Conservation (phyloP, 2,329 filamentous ascomycete genomes). For the Cercospora zeina region DNA sequence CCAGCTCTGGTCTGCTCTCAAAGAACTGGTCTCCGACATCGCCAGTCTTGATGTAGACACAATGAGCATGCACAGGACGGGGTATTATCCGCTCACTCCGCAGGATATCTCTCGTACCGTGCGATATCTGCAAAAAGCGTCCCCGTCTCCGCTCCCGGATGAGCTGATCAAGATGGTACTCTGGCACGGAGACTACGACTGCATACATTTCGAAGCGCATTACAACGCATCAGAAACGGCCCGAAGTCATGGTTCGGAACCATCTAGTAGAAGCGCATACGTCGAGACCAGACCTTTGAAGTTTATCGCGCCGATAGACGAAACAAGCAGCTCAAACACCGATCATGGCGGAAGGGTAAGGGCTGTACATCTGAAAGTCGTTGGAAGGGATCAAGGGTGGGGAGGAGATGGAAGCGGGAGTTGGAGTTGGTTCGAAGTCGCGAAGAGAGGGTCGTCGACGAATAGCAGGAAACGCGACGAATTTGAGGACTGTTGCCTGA, state of each 20-base stretch:
- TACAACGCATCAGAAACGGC: not conserved
- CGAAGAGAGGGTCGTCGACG: conserved; percentile 1
- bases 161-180: conserved; percentile 26
- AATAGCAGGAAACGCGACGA: conserved; percentile 1
- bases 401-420: conserved; percentile 14
- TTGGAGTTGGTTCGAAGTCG: conserved; percentile 28
- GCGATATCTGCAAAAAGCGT: conserved; percentile 16
- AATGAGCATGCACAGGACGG: not conserved
- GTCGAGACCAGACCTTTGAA: conserved; percentile 20
- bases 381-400: conserved; percentile 26
- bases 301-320: conserved; percentile 5
- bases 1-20: conserved; percentile 5
- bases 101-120: conserved; percentile 18
- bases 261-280: conserved; percentile 13
- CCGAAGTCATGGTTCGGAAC: conserved; percentile 11
- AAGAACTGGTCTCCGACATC: not conserved
- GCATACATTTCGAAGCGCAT: conserved; percentile 21
- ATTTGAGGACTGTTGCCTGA: not conserved
- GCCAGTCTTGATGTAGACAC: not conserved
- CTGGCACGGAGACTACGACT: conserved; percentile 26
- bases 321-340: not conserved
- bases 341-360: conserved; percentile 13
- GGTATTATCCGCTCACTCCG: conserved; percentile 15
- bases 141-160: conserved; percentile 17
- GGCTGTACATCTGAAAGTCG: conserved; percentile 17